Conservation (phyloP, 176 grass and related monocot species). For the Alopecurus myosuroides region DNA sequence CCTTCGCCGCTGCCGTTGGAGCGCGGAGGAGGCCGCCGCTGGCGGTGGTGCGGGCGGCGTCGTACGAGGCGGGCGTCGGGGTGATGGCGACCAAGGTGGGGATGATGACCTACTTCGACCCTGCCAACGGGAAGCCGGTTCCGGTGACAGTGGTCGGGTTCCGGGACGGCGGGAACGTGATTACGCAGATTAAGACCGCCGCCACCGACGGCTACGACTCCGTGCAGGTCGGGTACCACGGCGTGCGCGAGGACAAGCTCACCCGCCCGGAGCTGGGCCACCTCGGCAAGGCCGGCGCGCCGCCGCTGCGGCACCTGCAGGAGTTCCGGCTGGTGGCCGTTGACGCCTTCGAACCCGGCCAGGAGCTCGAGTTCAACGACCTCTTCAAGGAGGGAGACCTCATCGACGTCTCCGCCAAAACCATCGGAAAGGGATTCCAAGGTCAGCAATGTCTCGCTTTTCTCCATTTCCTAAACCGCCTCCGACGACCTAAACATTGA, state of each 20-base stretch:
- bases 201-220: slow-evolving; percentile 89
- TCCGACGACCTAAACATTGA: background rate
- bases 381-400: slow-evolving; percentile 94
- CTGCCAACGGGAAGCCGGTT: slow-evolving; percentile 49
- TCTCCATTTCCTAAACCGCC: background rate
- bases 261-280: slow-evolving; percentile 87
- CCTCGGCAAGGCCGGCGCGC: slow-evolving; percentile 80
- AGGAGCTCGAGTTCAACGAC: slow-evolving; percentile 56
- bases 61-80: slow-evolving; percentile 66
- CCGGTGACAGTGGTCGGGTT: slow-evolving; percentile 90
- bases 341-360: slow-evolving; percentile 67
- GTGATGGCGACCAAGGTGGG: slow-evolving; percentile 94
- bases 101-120: slow-evolving; percentile 95
- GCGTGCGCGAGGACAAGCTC: slow-evolving; percentile 88
- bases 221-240: slow-evolving; percentile 88
- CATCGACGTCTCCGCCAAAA: slow-evolving; percentile 78
- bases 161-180: slow-evolving; percentile 75
- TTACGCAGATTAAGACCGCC: slow-evolving; percentile 79
- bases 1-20: background rate
- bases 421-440: slow-evolving; percentile 99
- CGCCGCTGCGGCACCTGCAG: slow-evolving; percentile 73
- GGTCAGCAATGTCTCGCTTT: slow-evolving; percentile 21
- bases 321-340: slow-evolving; percentile 77
- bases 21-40: background rate
- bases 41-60: slow-evolving; percentile 31